phyloP scores from a whole-genome alignment of 176 grass and related monocot species.

The Cenchrus fungigraminus region DNA sequence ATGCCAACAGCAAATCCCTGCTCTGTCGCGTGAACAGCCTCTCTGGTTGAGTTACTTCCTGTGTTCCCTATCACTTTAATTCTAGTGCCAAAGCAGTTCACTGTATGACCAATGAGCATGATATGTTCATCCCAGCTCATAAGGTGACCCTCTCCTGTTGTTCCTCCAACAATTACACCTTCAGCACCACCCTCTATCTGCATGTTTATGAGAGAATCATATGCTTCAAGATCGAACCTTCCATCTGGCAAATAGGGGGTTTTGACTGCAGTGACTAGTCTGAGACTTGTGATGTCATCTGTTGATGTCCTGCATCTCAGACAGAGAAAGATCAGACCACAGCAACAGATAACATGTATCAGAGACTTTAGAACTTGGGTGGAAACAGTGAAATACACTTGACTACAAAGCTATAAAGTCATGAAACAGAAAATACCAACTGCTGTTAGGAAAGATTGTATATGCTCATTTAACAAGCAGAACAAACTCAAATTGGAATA shows the following conservation, averaged over 20 bases:
- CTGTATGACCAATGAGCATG: slow-evolving; percentile 95
- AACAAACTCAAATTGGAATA: neutral
- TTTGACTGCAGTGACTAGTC: slow-evolving; percentile 83
- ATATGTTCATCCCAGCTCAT: slow-evolving; percentile 99
- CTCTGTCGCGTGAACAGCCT: slow-evolving; percentile 88
- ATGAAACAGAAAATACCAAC: neutral
- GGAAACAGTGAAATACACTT: slow-evolving; percentile 1
- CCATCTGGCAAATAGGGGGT: slow-evolving; percentile 97
- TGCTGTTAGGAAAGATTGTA: neutral
- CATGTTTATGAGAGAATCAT: slow-evolving; percentile 79
- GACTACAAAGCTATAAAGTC: neutral
- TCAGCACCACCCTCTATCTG: slow-evolving; percentile 77
- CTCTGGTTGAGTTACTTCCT: slow-evolving; percentile 90
- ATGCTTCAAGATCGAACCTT: slow-evolving; percentile 97
- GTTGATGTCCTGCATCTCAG: slow-evolving; percentile 68
- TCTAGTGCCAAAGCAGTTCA: slow-evolving; percentile 91
- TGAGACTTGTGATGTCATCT: slow-evolving; percentile 66
- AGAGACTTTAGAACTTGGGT: neutral
- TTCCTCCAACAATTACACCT: slow-evolving; percentile 93
- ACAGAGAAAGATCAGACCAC: slow-evolving; percentile 23
- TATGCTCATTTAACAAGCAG: neutral
- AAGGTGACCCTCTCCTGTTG: slow-evolving; percentile 90
- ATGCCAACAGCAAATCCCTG: slow-evolving; percentile 91
- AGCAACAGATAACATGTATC: slow-evolving; percentile 16
- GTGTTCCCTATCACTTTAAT: slow-evolving; percentile 98